Percentiles rank a stretch among this genome's conserved stretches.
These are phyloP conservation scores for Penicillium manginii DNA, from an alignment of 495 filamentous ascomycete species.

Conservation along the genomic window DNA sequence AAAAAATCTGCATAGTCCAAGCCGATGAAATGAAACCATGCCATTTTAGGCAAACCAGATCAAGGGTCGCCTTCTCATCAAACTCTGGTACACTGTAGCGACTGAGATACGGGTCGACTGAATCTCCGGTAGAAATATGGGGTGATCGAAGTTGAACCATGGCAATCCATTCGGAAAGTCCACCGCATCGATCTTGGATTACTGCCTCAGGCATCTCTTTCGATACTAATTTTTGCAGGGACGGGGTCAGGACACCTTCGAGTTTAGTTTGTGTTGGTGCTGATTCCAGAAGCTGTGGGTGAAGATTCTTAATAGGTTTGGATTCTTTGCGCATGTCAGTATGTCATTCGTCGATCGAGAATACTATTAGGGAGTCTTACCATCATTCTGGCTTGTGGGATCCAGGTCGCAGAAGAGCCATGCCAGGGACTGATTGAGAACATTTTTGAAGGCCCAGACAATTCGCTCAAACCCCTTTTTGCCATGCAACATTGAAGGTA, in stretches of 20 bases:
- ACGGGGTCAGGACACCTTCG: slow-evolving; percentile 50
- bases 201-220: slow-evolving; percentile 44
- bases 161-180: slow-evolving; percentile 83
- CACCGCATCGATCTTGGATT: slow-evolving; percentile 62
- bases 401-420: slow-evolving; percentile 82
- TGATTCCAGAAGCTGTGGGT: slow-evolving; percentile 53
- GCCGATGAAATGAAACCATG: slow-evolving; percentile 45
- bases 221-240: slow-evolving; percentile 45
- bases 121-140: slow-evolving; percentile 66
- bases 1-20: slow-evolving; percentile 48
- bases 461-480: slow-evolving; percentile 91
- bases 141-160: slow-evolving; percentile 73
- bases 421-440: slow-evolving; percentile 67
- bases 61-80: slow-evolving; percentile 21
- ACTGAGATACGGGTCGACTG: slow-evolving; percentile 78
- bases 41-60: slow-evolving; percentile 51
- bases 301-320: slow-evolving; percentile 56
- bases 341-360: neutral
- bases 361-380: slow-evolving; percentile 8
- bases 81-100: slow-evolving; percentile 71
- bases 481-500: slow-evolving; percentile 82
- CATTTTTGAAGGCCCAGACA: slow-evolving; percentile 82
- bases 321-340: slow-evolving; percentile 19
- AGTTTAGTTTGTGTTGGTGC: slow-evolving; percentile 28
- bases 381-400: slow-evolving; percentile 26